Conservation (phyloP, 306 rosid species). For the Fragaria iinumae region DNA sequence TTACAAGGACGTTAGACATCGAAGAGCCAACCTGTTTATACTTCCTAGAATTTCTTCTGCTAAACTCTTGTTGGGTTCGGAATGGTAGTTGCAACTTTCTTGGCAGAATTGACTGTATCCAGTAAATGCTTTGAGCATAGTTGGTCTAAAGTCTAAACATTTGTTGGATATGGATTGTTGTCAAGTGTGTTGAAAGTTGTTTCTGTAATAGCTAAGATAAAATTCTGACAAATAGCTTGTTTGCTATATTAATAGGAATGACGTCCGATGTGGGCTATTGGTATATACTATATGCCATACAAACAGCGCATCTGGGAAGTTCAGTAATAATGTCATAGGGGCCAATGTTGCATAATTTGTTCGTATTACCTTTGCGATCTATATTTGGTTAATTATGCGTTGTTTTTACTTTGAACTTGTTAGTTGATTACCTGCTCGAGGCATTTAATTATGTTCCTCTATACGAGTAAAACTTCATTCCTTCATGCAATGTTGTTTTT, state of each 20-base stretch:
- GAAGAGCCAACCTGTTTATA: background rate
- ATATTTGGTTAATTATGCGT: background rate
- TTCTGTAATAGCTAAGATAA: no score
- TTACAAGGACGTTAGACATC: background rate
- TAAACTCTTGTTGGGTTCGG: background rate
- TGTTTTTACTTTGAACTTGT: background rate
- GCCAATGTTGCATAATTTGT: background rate
- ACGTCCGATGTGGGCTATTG: background rate
- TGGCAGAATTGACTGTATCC: background rate
- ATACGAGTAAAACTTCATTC: background rate
- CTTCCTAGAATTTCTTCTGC: background rate
- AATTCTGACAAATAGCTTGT: no score
- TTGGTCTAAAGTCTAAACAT: background rate
- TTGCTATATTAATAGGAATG: no score
- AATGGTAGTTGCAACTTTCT: background rate
- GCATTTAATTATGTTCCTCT: background rate
- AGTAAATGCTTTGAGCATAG: background rate
- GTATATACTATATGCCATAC: background rate
- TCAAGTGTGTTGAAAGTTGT: no score
- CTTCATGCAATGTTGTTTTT: background rate
- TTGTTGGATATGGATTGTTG: background rate
- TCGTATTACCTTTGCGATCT: background rate
- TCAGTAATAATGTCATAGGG: background rate
- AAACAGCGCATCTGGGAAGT: background rate
- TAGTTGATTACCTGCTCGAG: background rate